Evolutionary conservation across 305 asterid genomes (phyloP).

Genomic region (Fraxinus dipetala): DNA sequence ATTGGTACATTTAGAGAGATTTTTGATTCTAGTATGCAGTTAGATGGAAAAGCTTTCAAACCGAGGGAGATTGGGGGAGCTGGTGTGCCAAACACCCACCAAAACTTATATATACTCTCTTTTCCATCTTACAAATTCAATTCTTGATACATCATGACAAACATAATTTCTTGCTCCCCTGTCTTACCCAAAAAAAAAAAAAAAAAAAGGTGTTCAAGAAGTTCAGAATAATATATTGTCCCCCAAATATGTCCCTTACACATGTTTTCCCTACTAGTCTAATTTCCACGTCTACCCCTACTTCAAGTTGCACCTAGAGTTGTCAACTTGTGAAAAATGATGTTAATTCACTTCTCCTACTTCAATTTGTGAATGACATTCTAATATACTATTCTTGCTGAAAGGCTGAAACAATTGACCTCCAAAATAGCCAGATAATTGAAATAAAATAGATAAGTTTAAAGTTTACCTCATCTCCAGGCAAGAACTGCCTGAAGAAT

Average conservation of each 20-base stretch:
- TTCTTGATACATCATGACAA: not conserved
- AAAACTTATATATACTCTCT: not conserved
- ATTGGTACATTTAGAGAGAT: not conserved
- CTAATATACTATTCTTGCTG: not conserved
- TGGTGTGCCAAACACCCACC: not conserved
- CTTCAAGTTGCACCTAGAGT: not conserved
- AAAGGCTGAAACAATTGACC: not conserved
- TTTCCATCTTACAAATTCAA: not conserved
- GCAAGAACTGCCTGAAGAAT: slow-evolving; percentile 46
- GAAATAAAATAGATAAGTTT: not conserved
- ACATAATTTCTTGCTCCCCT: not conserved
- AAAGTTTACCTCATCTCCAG: slow-evolving; percentile 44
- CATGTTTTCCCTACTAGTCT: not conserved
- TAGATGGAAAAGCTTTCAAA: not conserved
- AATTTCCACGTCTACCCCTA: not conserved
- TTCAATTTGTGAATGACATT: not conserved
- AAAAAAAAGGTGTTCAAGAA: not conserved
- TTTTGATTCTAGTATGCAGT: not conserved
- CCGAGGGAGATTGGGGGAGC: not conserved
- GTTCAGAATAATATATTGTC: not conserved
- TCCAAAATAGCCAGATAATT: not conserved
- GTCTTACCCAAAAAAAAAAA: not conserved
- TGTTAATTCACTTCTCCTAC: not conserved
- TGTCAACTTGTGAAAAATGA: not conserved
- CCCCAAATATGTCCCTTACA: not conserved